Base-by-base conservation (phyloP, 176 grass and related monocot species). In the Oryza meridionalis region DNA sequence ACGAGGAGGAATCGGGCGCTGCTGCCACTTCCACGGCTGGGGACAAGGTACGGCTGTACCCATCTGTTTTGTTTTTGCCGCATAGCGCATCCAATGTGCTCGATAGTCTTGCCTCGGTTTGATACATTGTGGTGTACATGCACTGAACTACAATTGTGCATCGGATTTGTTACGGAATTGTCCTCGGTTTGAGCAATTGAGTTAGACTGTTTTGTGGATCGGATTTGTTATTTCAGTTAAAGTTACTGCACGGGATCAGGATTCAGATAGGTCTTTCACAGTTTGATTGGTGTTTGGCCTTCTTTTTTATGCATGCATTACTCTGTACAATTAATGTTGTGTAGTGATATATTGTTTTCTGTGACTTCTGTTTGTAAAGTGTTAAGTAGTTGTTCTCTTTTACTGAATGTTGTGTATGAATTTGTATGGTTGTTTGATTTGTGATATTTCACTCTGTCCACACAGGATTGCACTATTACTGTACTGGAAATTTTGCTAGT, bases 11-110 rank as follows among this genome's bases (percentile, higher is more conserved):
- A 69, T 75, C 81, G 19, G 69, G 24, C 1, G 69, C 49, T 47
- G 83, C 88, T 73, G 26, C 67, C n/a, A 17, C 74, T n/a, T 85
- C 76, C 14, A 43, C 82, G 0, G 62, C 79, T 68, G 62, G 29
- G 38, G 75, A 11, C 49, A 83, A 86, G 84, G 84, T 90, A 46
- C 26, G 37, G 2, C n/a, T 73, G 58, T 37, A 26, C 58, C 37
- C 16, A 26, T 25, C 21, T 73, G 46, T 47, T 31, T 5, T 43
- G 11, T 17, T 33, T 14, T 16, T 14, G 3, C 1, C 17, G 5
- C 22, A 4, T 16, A 24, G 13, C 19, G 66, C 59, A 45, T 58
- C 1, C 17, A 7, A 19, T 50, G 46, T 74, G 75, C 78, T 79
- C 6, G 7, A 32, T 16, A 50, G 61, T 19, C 58, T 65, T 17